phyloP scores from a whole-genome alignment of 768 basidiomycete species.

The Leccinum longicurvipes region DNA sequence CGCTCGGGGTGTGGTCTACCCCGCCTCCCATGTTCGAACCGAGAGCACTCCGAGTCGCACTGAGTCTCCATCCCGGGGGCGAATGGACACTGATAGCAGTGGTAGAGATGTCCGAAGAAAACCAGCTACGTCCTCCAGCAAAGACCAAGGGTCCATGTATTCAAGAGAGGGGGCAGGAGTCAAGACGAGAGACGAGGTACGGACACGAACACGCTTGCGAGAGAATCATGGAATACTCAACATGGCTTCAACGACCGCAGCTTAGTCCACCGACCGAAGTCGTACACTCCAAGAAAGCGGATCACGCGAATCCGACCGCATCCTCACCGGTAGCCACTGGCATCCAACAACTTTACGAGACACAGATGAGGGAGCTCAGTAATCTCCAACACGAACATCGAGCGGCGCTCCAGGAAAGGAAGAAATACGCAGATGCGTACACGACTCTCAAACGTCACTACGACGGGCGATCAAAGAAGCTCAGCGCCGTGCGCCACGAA shows the following conservation, averaged over 20 bases:
- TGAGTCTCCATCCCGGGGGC: neutral
- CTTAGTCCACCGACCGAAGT: slow-evolving; percentile 1
- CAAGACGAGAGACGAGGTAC: slow-evolving; percentile 8
- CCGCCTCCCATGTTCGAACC: neutral
- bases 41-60: neutral
- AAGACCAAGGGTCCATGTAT: neutral
- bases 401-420: slow-evolving; percentile 6
- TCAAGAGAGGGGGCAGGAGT: neutral
- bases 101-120: neutral
- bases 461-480: slow-evolving; percentile 8
- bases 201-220: neutral
- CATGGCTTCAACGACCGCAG: neutral
- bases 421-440: neutral
- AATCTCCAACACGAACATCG: slow-evolving; percentile 3
- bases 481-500: slow-evolving; percentile 1
- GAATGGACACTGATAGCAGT: neutral
- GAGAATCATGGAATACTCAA: neutral
- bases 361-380: slow-evolving; percentile 6
- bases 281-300: neutral
- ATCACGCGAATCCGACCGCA: neutral
- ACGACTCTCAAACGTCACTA: slow-evolving; percentile 1
- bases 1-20: neutral
- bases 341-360: neutral
- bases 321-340: neutral
- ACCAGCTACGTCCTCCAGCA: neutral